phyloP scores from a whole-genome alignment of 176 grass and related monocot species.

The Ananas comosus region DNA sequence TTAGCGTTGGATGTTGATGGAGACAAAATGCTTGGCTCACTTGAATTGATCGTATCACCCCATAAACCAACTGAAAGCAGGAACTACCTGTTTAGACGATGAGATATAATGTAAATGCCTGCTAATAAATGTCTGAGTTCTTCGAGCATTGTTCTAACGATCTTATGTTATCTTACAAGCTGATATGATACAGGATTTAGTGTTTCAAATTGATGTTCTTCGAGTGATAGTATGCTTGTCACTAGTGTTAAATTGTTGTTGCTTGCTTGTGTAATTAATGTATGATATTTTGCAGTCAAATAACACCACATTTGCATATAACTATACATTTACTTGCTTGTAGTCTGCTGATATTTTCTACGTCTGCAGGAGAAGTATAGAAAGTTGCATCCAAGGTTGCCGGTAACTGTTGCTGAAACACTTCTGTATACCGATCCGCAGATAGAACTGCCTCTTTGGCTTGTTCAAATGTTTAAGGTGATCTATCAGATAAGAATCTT shows the following conservation, averaged over 20 bases:
- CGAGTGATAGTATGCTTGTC: no score
- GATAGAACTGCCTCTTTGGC: conserved; percentile 93
- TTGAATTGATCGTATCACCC: not conserved
- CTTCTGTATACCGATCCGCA: conserved; percentile 83
- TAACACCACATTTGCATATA: not conserved
- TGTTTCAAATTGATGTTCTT: no score
- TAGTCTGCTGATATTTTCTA: not conserved
- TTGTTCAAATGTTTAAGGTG: conserved; percentile 98
- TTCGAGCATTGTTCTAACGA: no score
- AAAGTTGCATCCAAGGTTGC: conserved; percentile 72
- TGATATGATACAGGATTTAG: no score
- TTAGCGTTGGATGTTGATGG: not conserved
- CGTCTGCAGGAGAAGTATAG: conserved; percentile 75
- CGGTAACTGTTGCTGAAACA: conserved; percentile 73
- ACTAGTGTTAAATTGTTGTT: no score
- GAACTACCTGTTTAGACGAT: not conserved
- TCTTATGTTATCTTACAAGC: no score
- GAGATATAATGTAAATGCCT: no score
- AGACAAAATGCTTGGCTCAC: not conserved
- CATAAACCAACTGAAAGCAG: not conserved
- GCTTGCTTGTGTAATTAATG: no score
- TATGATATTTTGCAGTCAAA: no score
- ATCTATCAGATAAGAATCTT: conserved; percentile 7
- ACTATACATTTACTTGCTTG: not conserved
- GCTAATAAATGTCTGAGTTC: no score